Percentiles rank a stretch among this genome's conserved stretches.
Conservation (phyloP, 768 basidiomycete species). For the Calocybe gangraenosa region DNA sequence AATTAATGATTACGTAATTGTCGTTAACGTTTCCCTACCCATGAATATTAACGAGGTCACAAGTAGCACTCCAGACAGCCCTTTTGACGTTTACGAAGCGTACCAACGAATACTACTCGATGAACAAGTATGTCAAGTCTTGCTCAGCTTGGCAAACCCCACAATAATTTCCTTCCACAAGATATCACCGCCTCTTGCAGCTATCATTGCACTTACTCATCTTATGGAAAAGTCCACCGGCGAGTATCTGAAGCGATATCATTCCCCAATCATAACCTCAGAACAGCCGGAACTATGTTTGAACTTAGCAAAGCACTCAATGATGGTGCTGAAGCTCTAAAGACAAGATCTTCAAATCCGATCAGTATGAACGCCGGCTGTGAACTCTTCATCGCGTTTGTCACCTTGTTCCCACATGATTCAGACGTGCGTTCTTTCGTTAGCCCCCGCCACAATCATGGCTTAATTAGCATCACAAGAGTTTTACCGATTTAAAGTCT, state of each 20-base stretch:
- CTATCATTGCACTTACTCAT: constrained; percentile 81
- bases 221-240: constrained; percentile 78
- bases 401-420: constrained; percentile 80
- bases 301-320: constrained; percentile 86
- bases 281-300: constrained; percentile 82
- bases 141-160: not conserved
- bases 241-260: constrained; percentile 25
- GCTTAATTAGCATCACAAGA: constrained; percentile 38
- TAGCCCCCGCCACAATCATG: constrained; percentile 10
- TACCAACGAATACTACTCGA: constrained; percentile 62
- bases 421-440: constrained; percentile 53
- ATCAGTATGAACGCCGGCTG: constrained; percentile 88
- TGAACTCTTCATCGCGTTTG: constrained; percentile 87
- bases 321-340: constrained; percentile 64
- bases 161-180: constrained; percentile 22
- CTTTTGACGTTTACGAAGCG: constrained; percentile 38
- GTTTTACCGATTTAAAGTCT: constrained; percentile 78
- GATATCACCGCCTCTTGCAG: constrained; percentile 83
- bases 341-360: constrained; percentile 62
- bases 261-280: constrained; percentile 5
- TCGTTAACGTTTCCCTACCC: not conserved
- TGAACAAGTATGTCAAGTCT: constrained; percentile 49
- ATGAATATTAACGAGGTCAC: constrained; percentile 2
- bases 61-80: constrained; percentile 6
- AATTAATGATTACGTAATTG: constrained; percentile 10